Evolutionary conservation across 2,329 filamentous ascomycete genomes (phyloP), one percentile per base, ranked within the genome.

Genomic region (Fusarium luffae): DNA sequence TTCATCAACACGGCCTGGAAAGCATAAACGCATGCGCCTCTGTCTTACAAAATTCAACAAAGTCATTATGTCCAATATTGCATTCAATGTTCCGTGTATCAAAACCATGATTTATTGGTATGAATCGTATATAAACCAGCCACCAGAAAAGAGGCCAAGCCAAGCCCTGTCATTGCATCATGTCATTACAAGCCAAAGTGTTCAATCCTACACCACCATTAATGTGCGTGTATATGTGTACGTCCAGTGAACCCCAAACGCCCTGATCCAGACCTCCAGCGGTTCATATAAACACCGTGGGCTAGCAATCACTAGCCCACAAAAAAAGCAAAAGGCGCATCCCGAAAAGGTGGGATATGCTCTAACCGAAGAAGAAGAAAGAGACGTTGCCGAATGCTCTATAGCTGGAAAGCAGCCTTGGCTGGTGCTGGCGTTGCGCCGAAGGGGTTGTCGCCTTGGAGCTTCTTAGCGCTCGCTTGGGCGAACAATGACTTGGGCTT

Each of bases 401-500:
- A 75, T 27, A 71, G 54, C 47, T 72, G 64, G 56, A 75, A 68
- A n/a, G 21, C 34, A 9, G 63, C 61, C 68, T 74, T 75, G 52
- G 66, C 75, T 19, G 76, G 74, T 73, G 78, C 80, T 40, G 78
- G 75, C 57, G 75, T 77, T 59, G 79, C 78, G 49, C 79, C 79
- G 37, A 79, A 74, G 60, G 84, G 76, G 68, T 82, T 81, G 66
- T 83, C 82, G 77, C 83, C 81, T 57, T 81, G 80, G 77, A 89
- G 82, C 77, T 87, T 90, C 85, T 90, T 90, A 81, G 83, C 83
- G 51, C 88, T 89, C 48, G 88, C 85, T 77, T 89, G 88, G 63
- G 89, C 88, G 77, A 91, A 91, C 73, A 91, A 85, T 5, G 89
- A 91, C 79, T 88, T 89, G 63, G 89, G 89, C 83, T 90, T 91